Conservation (phyloP, 106 monocot species). For the Iris macrosiphon region DNA sequence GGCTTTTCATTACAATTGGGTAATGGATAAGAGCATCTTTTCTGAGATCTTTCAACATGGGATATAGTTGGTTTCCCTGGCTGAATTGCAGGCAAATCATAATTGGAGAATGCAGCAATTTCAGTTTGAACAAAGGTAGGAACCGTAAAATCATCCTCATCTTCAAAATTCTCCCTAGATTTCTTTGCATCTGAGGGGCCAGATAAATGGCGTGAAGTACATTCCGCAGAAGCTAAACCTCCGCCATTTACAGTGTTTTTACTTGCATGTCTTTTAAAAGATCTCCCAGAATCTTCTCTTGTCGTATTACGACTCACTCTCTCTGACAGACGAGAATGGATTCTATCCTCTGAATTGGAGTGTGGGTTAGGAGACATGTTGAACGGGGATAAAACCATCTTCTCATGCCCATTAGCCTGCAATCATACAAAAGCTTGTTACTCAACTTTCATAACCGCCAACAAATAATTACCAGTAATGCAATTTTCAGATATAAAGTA, state of each 20-base stretch:
- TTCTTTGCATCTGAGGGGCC: not conserved
- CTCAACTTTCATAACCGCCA: not conserved
- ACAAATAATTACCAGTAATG: not conserved
- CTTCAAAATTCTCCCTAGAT: slow-evolving; percentile 15
- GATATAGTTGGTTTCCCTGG: not conserved
- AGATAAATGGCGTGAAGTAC: slow-evolving; percentile 5
- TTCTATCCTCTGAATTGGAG: not conserved
- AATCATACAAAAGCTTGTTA: not conserved
- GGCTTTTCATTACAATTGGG: slow-evolving; percentile 8
- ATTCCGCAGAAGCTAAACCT: slow-evolving; percentile 11
- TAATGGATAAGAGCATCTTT: not conserved
- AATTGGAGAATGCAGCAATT: slow-evolving; percentile 7
- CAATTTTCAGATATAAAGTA: not conserved
- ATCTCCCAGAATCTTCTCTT: not conserved
- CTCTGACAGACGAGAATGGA: slow-evolving; percentile 4
- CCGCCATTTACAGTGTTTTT: not conserved
- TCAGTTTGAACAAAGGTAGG: slow-evolving; percentile 23
- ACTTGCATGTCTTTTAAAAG: slow-evolving; percentile 3
- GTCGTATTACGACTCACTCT: slow-evolving; percentile 1
- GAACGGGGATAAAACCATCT: slow-evolving; percentile 2
- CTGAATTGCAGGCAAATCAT: slow-evolving; percentile 6
- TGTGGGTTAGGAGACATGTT: slow-evolving; percentile 8
- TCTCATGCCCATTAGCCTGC: slow-evolving; percentile 10
- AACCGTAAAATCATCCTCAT: slow-evolving; percentile 35
- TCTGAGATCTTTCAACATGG: not conserved